Base-by-base conservation (phyloP, 305 asterid species). In the Withania somnifera region DNA sequence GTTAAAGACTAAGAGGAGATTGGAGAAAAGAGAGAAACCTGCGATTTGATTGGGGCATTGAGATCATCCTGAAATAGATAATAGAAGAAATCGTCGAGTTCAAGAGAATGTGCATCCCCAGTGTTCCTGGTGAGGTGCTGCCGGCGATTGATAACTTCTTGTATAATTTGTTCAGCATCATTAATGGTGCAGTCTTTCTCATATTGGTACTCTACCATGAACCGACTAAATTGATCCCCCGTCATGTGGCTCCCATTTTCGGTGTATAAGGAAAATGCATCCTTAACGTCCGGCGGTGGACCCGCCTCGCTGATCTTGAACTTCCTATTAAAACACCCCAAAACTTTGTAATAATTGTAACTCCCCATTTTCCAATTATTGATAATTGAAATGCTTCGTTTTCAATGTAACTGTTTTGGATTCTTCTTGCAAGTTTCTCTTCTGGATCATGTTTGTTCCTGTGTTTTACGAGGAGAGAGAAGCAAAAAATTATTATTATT, bases 311-410 rank as follows among this genome's bases (percentile, higher is more conserved):
- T 93, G 85, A 93, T 89, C 88, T 94, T 94, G 78, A 96, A 96
- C 88, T 94, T 96, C 83, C 99, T 93, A 81, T 92, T 96, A 82
- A 96, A 94, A 85, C 95, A 94, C 0, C 99, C 99, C 42, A 96
- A 91, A 98, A 96, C 93, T 66, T 89, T 93, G 91, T 96, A 96
- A 84, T 93, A 92, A 90, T 96, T 93, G 86, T 97, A 93, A 77
- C 97, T 94, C 78, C 94, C 99, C 98, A 91, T 92, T 52, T 38
- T 66, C 13, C 22, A 57, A 20, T 11, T 24, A 64, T 0, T 61
- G 11, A 22, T 11, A 0, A 19, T 38, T 42, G 7, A 69, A 20
- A 40, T 71, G 2, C 6, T 69, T 69, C 14, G 0, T 13, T 22
- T 71, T 71, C 20, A 22, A 71, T 45, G 22, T 71, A 71, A 22